Evolutionary conservation across 495 filamentous ascomycete genomes (phyloP), one percentile per base, ranked within the genome.

Genomic region (Trichoderma reesei): DNA sequence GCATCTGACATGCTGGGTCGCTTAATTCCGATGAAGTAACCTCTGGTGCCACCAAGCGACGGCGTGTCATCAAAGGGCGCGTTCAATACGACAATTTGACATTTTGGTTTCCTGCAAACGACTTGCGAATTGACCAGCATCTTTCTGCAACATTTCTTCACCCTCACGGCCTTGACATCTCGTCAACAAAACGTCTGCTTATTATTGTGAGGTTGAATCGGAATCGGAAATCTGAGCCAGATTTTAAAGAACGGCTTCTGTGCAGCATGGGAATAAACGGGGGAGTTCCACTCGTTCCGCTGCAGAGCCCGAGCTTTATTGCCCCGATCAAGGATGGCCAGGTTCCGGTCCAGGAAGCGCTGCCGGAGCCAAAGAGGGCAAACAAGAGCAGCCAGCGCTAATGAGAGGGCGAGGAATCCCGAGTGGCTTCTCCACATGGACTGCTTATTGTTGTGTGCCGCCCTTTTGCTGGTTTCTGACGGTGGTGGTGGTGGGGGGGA

Each of bases 281-380:
- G 20, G 51, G 14, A 18, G 20, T 54, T 56, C 51, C 31, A 56
- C 26, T 56, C 31, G 34, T 56, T 56, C 51, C 51, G 31, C 51
- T 56, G 51, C 51, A 56, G 31, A 34, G 51, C 51, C 51, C 51
- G 51, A 56, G 31, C 26, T 56, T 56, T 56, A 56, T 56, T 56
- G 16, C 51, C 51, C 51, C 31, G 51, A 56, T 56, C 9, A 56
- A 56, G 51, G 18, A 56, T 56, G 51, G 51, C 51, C 31, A 34
- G 26, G 26, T 34, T 26, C 44, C 16, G n/a, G 16, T 48, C 8
- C 20, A 9, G 44, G 44, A 8, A 9, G 44, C 20, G 44, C 1
- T 48, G 18, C 44, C 18, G 44, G 44, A 20, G 20, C 44, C 44
- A 48, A 18, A 48, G 7, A 48, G n/a, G 16, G 44, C 44, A 26